Base-by-base conservation (phyloP, 1,139 yeast species). In the Candida albicans region DNA sequence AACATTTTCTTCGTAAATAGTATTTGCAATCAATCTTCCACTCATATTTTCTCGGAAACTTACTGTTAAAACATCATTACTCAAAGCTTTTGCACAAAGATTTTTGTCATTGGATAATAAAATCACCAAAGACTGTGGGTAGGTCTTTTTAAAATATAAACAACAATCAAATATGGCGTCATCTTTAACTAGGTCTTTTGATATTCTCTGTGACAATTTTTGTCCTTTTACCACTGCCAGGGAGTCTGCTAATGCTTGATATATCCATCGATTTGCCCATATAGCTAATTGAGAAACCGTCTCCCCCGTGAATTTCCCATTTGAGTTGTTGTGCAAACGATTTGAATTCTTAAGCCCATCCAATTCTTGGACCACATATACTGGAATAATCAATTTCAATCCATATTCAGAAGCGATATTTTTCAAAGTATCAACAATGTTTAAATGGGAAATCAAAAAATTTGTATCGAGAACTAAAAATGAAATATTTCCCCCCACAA, bases 101-200 rank as follows among this genome's bases (percentile, higher is more conserved):
- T 90, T 90, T 53, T 83, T 84, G 59, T 91, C 98, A 59, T 90
- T 87, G 0, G 96, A 84, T 42, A 89, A 56, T 28, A 87, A 62
- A 4, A 89, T 76, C 4, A 84, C 84, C 40, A 88, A 66, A 35
- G 73, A 67, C 13, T 58, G 48, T 11, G 73, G 59, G 59, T 61
- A 48, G 43, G 59, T 58, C 18, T 70, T 62, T 49, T 77, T 73
- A 48, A 83, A 82, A 57, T 75, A 90, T 26, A 85, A 56, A 54
- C 96, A 86, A 58, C 96, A 89, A 62, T 91, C 97, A 31, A 90
- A 63, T 48, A 91, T 90, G 0, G 96, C 77, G 55, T 90, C 96
- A 59, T 91, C 98, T 45, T 87, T 84, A 0, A 48, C 49, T 1
- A 81, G 60, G 6, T 58, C 41, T 33, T 48, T 41, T 67, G 80